Percentiles rank a stretch among this genome's conserved stretches.
These are phyloP conservation scores for Knufia petricola DNA, from an alignment of 2,329 filamentous ascomycete species.

Conservation along the genomic window DNA sequence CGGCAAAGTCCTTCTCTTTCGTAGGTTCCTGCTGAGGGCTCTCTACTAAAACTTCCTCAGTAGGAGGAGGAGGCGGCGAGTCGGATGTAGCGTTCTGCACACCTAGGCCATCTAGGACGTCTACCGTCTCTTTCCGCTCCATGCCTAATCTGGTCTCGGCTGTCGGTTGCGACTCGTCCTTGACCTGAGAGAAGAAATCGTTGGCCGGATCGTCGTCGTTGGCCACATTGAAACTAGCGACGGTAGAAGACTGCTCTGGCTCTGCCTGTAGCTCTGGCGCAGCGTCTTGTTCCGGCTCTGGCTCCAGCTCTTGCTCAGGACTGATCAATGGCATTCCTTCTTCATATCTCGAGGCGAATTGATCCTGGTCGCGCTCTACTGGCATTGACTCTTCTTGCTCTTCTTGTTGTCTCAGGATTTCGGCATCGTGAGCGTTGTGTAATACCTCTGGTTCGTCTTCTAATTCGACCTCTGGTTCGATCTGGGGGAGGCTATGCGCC, in stretches of 20 bases:
- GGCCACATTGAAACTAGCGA: background rate
- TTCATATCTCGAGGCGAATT: background rate
- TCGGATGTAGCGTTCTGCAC: conserved; percentile 24
- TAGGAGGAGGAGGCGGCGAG: conserved; percentile 26
- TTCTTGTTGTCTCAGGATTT: background rate
- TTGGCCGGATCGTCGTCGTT: background rate
- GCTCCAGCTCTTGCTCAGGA: background rate
- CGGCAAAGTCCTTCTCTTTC: conserved; percentile 22
- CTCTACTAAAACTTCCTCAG: conserved; percentile 18
- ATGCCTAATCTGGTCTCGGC: conserved; percentile 28
- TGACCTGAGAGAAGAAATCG: conserved; percentile 5
- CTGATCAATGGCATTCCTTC: conserved; percentile 6
- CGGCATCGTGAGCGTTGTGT: background rate
- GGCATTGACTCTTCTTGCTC: no score
- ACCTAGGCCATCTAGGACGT: conserved; percentile 50
- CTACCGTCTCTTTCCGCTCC: conserved; percentile 61
- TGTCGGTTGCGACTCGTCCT: background rate
- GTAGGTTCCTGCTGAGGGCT: conserved; percentile 19
- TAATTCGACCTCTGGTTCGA: background rate
- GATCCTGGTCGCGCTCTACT: no score
- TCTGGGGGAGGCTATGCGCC: background rate
- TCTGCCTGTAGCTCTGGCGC: no score
- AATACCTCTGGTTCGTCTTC: conserved; percentile 1
- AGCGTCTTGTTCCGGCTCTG: no score
- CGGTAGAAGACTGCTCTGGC: background rate